Evolutionary conservation across 148 eudicot genomes (phyloP), one percentile per base, ranked within the genome.

Genomic region (Nepenthes mirabilis): DNA sequence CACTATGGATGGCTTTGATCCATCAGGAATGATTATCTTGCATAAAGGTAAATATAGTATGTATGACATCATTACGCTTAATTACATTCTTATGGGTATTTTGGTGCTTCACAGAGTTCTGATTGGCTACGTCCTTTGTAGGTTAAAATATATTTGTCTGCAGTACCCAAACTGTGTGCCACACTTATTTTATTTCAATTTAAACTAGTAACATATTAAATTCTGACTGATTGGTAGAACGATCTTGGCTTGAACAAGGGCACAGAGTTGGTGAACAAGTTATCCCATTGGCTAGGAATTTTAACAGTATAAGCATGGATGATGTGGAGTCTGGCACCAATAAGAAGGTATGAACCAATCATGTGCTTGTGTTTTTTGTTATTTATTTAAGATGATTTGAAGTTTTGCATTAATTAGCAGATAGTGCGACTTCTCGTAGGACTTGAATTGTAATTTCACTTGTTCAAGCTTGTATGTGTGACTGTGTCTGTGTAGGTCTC

Each of bases 201-300:
- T 23, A 23, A 23, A 23, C 23, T 23, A 23, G 23, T 23, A 23
- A 23, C 23, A 23, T 23, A 23, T 23, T 8, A 40, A 23, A 52
- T 59, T 9, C 43, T 37, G 3, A 35, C 45, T 62, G 14, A 45
- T 66, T 61, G 47, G 43, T 79, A 91, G 97, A 91, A 72, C 81
- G 93, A 47, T 70, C 76, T 32, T 91, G 90, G 95, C 83, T 91
- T 64, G 93, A 87, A 71, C 87, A 91, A 84, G 95, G 97, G 52
- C 90, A 76, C 64, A 78, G 67, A 65, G 77, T 87, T 56, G 97
- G 97, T 36, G 97, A 91, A 62, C 90, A 81, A 71, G 80, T 91
- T 45, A 68, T 91, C 73, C 95, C 95, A 6, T 73, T 91, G 77
- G 90, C 95, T 6, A 84, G 95, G 70, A 87, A 87, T 74, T 87